Conservation (phyloP, 1,139 yeast species). For the Yamadazyma spencermartinsiae region DNA sequence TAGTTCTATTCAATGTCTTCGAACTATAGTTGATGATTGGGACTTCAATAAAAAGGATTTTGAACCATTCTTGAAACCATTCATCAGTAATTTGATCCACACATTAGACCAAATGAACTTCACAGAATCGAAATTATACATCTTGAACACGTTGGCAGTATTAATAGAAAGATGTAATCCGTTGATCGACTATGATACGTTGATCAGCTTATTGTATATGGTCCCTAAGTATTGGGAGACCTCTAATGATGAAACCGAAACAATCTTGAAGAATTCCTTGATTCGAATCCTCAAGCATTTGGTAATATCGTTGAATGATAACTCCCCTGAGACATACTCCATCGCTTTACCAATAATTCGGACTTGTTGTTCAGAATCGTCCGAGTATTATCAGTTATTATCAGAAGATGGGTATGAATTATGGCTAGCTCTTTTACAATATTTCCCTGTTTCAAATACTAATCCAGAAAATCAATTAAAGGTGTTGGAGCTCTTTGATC, state of each 20-base stretch:
- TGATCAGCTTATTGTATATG: slow-evolving; percentile 54
- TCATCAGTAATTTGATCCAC: slow-evolving; percentile 49
- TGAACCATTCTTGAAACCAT: slow-evolving; percentile 59
- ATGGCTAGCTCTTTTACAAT: slow-evolving; percentile 73
- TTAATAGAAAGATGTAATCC: slow-evolving; percentile 69
- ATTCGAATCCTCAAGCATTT: slow-evolving; percentile 68
- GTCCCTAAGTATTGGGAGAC: slow-evolving; percentile 79
- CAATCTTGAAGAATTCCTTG: slow-evolving; percentile 71
- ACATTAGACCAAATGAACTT: slow-evolving; percentile 49
- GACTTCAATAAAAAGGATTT: slow-evolving; percentile 72
- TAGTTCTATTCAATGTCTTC: slow-evolving; percentile 72
- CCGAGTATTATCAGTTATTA: slow-evolving; percentile 61
- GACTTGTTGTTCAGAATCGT: slow-evolving; percentile 59
- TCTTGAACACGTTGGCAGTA: slow-evolving; percentile 65
- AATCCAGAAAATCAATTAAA: slow-evolving; percentile 21
- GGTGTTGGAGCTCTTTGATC: slow-evolving; percentile 43
- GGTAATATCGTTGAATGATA: slow-evolving; percentile 60
- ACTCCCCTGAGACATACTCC: slow-evolving; percentile 59
- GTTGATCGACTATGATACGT: slow-evolving; percentile 49
- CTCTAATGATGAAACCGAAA: slow-evolving; percentile 51
- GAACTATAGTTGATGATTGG: slow-evolving; percentile 79
- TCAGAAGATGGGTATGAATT: slow-evolving; percentile 88
- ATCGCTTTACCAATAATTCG: slow-evolving; percentile 68
- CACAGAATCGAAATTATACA: slow-evolving; percentile 74
- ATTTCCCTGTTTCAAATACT: slow-evolving; percentile 35